phyloP scores from a whole-genome alignment of 257 asterid species.

The Rhazya stricta region DNA sequence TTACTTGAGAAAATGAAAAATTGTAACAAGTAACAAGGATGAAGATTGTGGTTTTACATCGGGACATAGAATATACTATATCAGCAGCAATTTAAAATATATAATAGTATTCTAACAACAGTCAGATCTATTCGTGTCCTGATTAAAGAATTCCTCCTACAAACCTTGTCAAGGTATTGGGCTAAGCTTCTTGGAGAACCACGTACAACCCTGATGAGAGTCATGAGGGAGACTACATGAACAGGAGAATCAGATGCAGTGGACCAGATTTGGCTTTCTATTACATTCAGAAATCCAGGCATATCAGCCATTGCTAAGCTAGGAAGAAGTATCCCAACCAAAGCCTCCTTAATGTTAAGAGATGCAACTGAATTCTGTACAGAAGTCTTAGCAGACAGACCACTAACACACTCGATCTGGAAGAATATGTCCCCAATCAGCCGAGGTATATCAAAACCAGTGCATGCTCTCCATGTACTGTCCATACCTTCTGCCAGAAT shows the following conservation, averaged over 20 bases:
- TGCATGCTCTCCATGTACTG: slow-evolving; percentile 78
- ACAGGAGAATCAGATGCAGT: slow-evolving; percentile 99
- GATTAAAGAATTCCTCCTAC: slow-evolving; percentile 32
- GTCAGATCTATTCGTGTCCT: neutral
- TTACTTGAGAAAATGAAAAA: neutral
- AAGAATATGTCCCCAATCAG: slow-evolving; percentile 82
- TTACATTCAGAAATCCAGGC: slow-evolving; percentile 75
- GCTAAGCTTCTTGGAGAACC: slow-evolving; percentile 87
- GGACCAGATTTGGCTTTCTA: slow-evolving; percentile 92
- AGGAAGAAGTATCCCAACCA: slow-evolving; percentile 84
- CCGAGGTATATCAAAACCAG: slow-evolving; percentile 72
- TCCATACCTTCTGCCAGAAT: slow-evolving; percentile 98
- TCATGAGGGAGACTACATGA: slow-evolving; percentile 81
- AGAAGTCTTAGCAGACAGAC: slow-evolving; percentile 45
- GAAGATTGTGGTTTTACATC: neutral
- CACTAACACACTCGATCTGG: slow-evolving; percentile 91
- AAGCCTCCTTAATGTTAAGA: slow-evolving; percentile 55
- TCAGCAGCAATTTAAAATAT: neutral
- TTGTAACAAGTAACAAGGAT: neutral
- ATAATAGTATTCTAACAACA: neutral
- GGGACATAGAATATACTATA: neutral
- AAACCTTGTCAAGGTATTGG: slow-evolving; percentile 88
- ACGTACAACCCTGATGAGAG: slow-evolving; percentile 73
- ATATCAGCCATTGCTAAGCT: slow-evolving; percentile 93
- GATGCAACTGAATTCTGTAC: slow-evolving; percentile 41